These are phyloP conservation scores for Fusarium robinianum DNA, from an alignment of 2,329 filamentous ascomycete genomes.

Conservation along the genomic window DNA sequence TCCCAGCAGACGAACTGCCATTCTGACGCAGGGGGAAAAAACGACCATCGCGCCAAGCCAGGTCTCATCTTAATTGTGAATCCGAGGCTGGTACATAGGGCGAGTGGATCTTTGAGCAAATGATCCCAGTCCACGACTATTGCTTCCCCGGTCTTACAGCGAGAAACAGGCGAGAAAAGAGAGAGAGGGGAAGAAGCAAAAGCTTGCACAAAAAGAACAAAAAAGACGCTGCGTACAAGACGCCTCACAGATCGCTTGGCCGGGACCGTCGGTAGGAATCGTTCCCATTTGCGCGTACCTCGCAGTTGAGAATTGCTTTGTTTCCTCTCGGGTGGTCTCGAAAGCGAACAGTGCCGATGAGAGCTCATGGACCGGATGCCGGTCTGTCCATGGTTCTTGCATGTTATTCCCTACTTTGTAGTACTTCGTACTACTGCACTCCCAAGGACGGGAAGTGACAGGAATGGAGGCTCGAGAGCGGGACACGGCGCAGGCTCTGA, in stretches of 20 bases:
- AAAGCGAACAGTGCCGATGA: no score
- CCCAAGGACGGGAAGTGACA: conserved; percentile 32
- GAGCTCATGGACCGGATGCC: no score
- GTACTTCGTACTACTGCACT: no score
- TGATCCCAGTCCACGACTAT: conserved; percentile 10
- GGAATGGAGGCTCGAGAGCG: conserved; percentile 23
- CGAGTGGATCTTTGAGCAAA: conserved; percentile 20
- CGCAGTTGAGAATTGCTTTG: conserved; percentile 8
- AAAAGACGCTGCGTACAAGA: neutral
- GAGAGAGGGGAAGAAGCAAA: neutral
- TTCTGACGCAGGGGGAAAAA: conserved; percentile 30
- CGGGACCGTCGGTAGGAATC: neutral
- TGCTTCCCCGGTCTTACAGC: neutral
- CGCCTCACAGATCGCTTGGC: conserved; percentile 1
- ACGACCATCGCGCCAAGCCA: conserved; percentile 29
- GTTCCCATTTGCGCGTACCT: neutral
- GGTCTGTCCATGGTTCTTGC: no score
- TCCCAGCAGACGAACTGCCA: conserved; percentile 29
- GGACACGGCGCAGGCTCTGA: conserved; percentile 18
- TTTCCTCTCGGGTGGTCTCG: conserved; percentile 2
- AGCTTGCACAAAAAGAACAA: conserved; percentile 10
- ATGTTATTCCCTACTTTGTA: no score
- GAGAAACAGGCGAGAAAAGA: neutral
- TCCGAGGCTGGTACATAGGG: conserved; percentile 21
- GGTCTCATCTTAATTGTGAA: conserved; percentile 38